These are phyloP conservation scores for Phylloporus sp. DNA, from an alignment of 768 basidiomycete genomes.

Conservation along the genomic window DNA sequence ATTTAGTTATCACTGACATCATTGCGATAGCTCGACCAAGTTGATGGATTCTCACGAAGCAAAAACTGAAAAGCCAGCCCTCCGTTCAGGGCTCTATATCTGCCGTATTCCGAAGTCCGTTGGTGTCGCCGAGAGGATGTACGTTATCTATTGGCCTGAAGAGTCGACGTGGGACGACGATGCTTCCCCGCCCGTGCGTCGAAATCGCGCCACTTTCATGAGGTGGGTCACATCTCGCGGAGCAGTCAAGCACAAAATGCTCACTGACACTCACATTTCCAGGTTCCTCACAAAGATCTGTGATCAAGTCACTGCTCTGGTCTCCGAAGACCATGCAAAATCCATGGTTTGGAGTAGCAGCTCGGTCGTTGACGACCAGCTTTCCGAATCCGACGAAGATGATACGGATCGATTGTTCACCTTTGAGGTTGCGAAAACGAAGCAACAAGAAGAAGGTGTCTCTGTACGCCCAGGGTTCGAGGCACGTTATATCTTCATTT, in stretches of 20 bases:
- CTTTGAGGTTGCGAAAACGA: conserved; percentile 52
- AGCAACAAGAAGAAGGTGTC: conserved; percentile 53
- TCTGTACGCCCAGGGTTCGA: conserved; percentile 40
- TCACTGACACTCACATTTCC: neutral
- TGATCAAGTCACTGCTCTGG: conserved; percentile 47
- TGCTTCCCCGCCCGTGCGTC: conserved; percentile 40
- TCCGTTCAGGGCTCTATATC: conserved; percentile 51
- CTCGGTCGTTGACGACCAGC: conserved; percentile 24
- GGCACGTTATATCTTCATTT: conserved; percentile 23
- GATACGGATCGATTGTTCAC: conserved; percentile 49
- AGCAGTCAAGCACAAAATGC: too few relatives aligned
- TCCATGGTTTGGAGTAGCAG: conserved; percentile 41
- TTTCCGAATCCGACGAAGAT: conserved; percentile 31
- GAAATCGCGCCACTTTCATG: conserved; percentile 59
- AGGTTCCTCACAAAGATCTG: conserved; percentile 58
- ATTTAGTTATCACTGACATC: neutral
- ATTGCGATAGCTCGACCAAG: conserved; percentile 11
- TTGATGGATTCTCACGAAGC: conserved; percentile 4
- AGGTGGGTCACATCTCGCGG: conserved; percentile 33
- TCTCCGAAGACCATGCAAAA: conserved; percentile 44
- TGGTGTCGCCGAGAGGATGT: conserved; percentile 25
- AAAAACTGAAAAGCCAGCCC: conserved; percentile 12
- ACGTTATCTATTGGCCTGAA: conserved; percentile 60
- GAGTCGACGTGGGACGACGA: conserved; percentile 53
- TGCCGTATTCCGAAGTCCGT: conserved; percentile 21